phyloP scores from a whole-genome alignment of 2,329 filamentous ascomycete species.

The Fusarium albidum region DNA sequence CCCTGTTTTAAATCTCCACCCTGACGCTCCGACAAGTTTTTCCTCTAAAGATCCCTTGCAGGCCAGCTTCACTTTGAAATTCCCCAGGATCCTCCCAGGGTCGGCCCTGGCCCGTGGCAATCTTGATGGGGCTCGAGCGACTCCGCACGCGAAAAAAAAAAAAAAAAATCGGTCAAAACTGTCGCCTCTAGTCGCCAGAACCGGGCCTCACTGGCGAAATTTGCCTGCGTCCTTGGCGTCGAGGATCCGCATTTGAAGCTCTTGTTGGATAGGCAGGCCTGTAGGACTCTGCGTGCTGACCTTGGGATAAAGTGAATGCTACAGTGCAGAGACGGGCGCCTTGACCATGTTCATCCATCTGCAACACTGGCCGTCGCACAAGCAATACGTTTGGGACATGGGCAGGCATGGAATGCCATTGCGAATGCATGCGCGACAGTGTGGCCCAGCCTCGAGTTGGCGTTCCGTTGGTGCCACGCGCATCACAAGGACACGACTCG shows the following conservation, averaged over 20 bases:
- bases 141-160: conserved; percentile 15
- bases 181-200: background rate
- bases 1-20: conserved; percentile 18
- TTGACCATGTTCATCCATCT: conserved; percentile 1
- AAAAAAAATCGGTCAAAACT: conserved; percentile 3
- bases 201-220: conserved; percentile 11
- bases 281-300: conserved; percentile 1
- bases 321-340: background rate
- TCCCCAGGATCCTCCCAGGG: conserved; percentile 31
- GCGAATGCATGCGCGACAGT: conserved; percentile 12
- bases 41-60: conserved; percentile 23
- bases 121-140: conserved; percentile 15
- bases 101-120: conserved; percentile 17
- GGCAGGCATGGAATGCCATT: conserved; percentile 19
- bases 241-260: conserved; percentile 10
- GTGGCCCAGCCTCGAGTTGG: conserved; percentile 16
- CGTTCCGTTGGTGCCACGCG: conserved; percentile 2
- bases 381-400: background rate
- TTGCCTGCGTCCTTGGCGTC: conserved; percentile 5
- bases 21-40: conserved; percentile 10
- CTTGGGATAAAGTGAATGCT: background rate
- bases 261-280: conserved; percentile 1
- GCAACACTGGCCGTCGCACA: conserved; percentile 12
- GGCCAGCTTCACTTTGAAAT: conserved; percentile 30
- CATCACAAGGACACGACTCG: conserved; percentile 2